phyloP scores from a whole-genome alignment of 257 asterid species.

The Capsicum rhomboideum region DNA sequence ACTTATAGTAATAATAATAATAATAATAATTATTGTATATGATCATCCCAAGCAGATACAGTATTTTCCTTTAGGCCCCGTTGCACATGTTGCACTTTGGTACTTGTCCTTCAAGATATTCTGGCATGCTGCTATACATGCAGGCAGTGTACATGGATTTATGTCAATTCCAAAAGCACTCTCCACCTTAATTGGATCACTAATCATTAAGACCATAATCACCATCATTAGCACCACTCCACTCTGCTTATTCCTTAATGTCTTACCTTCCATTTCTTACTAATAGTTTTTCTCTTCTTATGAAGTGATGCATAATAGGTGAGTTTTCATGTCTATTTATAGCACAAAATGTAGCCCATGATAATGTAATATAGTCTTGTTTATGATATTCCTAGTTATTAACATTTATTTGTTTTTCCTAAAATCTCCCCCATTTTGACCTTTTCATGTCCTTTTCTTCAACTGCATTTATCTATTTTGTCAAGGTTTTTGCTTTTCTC shows the following conservation, averaged over 20 bases:
- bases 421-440: background rate
- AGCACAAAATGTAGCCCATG: background rate
- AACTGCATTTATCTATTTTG: background rate
- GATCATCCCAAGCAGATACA: constrained; percentile 36
- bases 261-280: constrained; percentile 5
- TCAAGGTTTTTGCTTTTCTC: background rate
- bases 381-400: background rate
- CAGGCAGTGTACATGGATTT: constrained; percentile 43
- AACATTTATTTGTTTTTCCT: background rate
- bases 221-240: background rate
- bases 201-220: background rate
- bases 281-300: no score
- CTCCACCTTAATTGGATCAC: constrained; percentile 32
- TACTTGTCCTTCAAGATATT: constrained; percentile 27
- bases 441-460: background rate
- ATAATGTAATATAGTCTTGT: no score
- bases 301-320: background rate
- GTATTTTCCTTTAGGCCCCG: constrained; percentile 43
- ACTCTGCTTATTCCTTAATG: background rate
- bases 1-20: background rate
- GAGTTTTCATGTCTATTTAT: background rate
- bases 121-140: constrained; percentile 41
- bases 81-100: constrained; percentile 40
- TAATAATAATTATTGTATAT: background rate
- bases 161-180: constrained; percentile 40